These are phyloP conservation scores for Gossypium aridum DNA, from an alignment of 441 rosid genomes.

Conservation along the genomic window DNA sequence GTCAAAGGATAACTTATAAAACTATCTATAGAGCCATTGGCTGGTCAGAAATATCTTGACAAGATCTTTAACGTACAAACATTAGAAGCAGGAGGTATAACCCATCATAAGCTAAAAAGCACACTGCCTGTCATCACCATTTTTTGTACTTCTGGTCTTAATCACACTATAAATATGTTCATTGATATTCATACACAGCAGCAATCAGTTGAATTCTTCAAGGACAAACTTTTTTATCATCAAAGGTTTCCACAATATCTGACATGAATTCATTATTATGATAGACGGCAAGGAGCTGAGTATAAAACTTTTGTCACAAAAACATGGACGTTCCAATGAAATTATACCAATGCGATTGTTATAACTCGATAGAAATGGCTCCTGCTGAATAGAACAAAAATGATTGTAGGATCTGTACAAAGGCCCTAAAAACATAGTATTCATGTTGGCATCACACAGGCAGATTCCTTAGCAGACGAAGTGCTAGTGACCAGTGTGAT, in stretches of 20 bases:
- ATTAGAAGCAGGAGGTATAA: too few relatives aligned
- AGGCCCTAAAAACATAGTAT: background rate
- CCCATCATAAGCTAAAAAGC: background rate
- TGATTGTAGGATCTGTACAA: background rate
- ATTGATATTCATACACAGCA: background rate
- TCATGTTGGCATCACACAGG: conserved; percentile 28
- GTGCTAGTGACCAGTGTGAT: conserved; percentile 68
- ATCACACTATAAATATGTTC: background rate
- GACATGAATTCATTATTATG: background rate
- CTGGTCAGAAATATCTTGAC: conserved; percentile 1
- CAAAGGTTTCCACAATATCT: background rate
- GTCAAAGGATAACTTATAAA: background rate
- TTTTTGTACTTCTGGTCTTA: background rate
- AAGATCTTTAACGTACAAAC: background rate
- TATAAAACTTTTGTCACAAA: background rate
- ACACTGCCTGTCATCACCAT: background rate
- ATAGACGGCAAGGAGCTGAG: background rate
- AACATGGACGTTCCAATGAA: background rate
- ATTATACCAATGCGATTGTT: background rate
- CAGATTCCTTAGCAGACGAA: conserved; percentile 52
- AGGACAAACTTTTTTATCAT: background rate
- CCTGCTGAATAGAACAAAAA: background rate
- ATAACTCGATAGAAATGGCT: background rate
- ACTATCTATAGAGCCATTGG: background rate
- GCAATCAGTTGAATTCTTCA: background rate